phyloP scores from a whole-genome alignment of 78 protist genomes.

The Emiliania huxleyi region DNA sequence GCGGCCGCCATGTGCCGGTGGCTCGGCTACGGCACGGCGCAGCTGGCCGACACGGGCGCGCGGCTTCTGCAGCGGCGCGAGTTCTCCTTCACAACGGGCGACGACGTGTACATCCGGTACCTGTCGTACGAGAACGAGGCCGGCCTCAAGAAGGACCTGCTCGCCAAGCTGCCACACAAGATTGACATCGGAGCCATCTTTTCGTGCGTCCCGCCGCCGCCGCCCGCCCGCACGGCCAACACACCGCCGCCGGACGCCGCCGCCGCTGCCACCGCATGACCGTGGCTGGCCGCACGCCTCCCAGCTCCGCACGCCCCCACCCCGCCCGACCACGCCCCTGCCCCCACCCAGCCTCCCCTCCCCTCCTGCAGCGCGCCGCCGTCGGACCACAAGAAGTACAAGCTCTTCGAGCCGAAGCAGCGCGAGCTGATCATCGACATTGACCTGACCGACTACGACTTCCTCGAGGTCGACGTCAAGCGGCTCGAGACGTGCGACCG shows the following conservation, averaged over 20 bases:
- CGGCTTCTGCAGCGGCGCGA: conserved; percentile 19
- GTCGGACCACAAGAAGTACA: conserved; percentile 3
- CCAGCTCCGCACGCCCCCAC: background rate
- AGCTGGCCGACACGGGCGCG: background rate
- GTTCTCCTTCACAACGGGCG: conserved; percentile 46
- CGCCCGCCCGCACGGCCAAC: too few relatives aligned
- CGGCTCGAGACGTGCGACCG: conserved; percentile 61
- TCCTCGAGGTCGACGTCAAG: conserved; percentile 56
- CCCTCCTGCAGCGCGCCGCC: background rate
- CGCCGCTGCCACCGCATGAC: background rate
- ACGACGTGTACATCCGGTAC: conserved; percentile 43
- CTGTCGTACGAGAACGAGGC: conserved; percentile 7
- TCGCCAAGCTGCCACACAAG: conserved; percentile 27
- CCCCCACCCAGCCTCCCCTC: too few relatives aligned
- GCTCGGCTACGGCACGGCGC: conserved; percentile 9
- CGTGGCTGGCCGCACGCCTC: background rate
- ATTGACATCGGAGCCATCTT: conserved; percentile 50
- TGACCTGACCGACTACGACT: conserved; percentile 97
- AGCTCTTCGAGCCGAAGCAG: background rate
- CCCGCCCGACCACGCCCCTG: background rate
- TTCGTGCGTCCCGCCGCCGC: too few relatives aligned
- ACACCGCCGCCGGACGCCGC: too few relatives aligned
- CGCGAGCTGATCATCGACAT: conserved; percentile 81
- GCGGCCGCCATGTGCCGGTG: conserved; percentile 30
- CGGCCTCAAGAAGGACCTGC: conserved; percentile 2